phyloP scores from a whole-genome alignment of 352 stramenopile species.

The Phytophthora sansomeana region DNA sequence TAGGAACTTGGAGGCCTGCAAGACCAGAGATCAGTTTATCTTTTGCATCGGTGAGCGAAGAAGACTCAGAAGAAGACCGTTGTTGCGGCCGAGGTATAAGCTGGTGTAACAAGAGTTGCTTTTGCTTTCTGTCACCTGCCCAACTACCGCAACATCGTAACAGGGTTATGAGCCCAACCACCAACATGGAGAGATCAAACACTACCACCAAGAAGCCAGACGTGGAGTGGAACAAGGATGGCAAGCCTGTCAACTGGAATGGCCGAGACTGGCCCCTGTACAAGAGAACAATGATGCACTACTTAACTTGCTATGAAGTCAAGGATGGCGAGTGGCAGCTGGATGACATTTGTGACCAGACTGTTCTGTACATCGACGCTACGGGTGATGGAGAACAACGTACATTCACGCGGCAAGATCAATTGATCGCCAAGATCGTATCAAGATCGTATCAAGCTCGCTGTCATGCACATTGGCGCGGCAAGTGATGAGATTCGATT shows the following conservation, averaged over 20 bases:
- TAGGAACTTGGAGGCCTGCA: background rate
- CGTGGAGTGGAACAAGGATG: slow-evolving; percentile 8
- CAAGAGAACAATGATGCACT: background rate
- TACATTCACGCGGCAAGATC: background rate
- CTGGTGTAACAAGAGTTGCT: background rate
- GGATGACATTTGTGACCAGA: background rate
- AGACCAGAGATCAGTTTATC: background rate
- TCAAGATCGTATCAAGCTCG: too few relatives aligned
- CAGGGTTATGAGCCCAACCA: slow-evolving; percentile 4
- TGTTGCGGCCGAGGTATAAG: background rate
- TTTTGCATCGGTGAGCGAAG: background rate
- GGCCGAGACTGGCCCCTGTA: background rate
- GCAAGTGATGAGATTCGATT: slow-evolving; percentile 3
- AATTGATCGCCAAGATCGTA: background rate
- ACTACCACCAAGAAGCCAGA: background rate
- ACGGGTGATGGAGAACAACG: background rate
- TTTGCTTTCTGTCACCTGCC: too few relatives aligned
- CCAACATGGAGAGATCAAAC: background rate
- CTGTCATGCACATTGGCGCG: background rate
- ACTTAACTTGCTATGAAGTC: background rate
- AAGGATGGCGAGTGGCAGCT: background rate
- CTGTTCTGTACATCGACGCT: background rate
- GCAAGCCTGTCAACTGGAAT: too few relatives aligned
- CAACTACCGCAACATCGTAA: too few relatives aligned
- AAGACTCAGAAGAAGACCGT: background rate